Evolutionary conservation across 2,329 filamentous ascomycete genomes (phyloP), one percentile per base, ranked within the genome.

Genomic region (Xylogone sp.): DNA sequence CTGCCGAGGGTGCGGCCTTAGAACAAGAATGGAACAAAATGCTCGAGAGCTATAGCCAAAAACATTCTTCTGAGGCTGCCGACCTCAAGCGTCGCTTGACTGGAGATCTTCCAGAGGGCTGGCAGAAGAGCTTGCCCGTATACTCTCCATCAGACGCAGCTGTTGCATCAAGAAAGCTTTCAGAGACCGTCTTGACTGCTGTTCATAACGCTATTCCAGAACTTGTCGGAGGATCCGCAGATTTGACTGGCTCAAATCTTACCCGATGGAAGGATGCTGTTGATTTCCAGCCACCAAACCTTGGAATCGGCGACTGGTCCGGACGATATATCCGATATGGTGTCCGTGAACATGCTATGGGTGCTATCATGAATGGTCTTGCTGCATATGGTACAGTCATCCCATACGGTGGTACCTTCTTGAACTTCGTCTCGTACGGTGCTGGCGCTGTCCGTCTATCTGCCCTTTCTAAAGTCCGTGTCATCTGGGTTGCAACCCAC

Each of bases 391-490:
- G 94, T 65, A 96, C 91, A 67, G 79, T 97, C 68, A 87, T 99
- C 69, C 94, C 94, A 63, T 96, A 92, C 63, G 85, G 85, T 61
- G 94, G 94, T 75, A 97, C 94, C 66, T 99, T 99, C 86, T 81
- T 99, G 64, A 99, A 97, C 87, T 99, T 99, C 74, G 91, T 97
- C 63, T 97, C 93, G 21, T 99, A 99, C 72, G 93, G 90, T 62
- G 91, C 94, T 60, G 94, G 94, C 75, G 87, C 94, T 66, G 87
- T 97, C 69, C 93, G 94, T 75, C 85, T 99, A 56, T 96, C 92
- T 34, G 86, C 94, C 42, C 83, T 99, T 63, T 96, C 92, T 45
- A 92, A 89, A 73, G 82, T 92, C 71, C 93, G 93, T 66, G 81
- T 84, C 69, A 92, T 99, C 79, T 96, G 94, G 86, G 83, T 97